Evolutionary conservation across 352 stramenopile species (phyloP), one percentile per base, ranked within the genome.

Genomic region (Globisporangium ultimum): DNA sequence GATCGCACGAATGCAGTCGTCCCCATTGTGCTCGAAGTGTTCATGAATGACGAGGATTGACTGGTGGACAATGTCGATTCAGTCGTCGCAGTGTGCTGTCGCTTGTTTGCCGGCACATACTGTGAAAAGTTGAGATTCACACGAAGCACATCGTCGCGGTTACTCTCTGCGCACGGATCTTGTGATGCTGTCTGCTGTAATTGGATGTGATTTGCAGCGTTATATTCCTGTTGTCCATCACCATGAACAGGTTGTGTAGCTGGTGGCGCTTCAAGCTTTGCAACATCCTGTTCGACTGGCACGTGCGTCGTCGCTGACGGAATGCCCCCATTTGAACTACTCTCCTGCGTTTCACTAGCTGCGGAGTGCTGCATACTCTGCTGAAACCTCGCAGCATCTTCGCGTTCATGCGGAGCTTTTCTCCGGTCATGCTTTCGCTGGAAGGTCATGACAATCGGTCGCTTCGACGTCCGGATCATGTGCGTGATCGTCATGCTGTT

Each of bases 361-460:
- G 12, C 40, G 10, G 12, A n/a, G 17, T n/a, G 13, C 17, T n/a
- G 13, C 12, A n/a, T n/a, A 45, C 40, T 45, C 40, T 15, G 40
- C 4, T 7, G 15, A 52, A 2, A 9, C 24, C 0, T 8, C n/a
- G 8, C 12, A 28, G 47, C 47, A 18, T 15, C 20, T 28, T 52
- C 47, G 24, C 18, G 18, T 9, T 42, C 11, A 9, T 52, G 40
- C 24, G n/a, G 54, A 53, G 11, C 11, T 24, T 21, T 50, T 58
- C 28, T 36, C 3, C 20, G 18, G 47, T 12, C 10, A 22, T 20
- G 55, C 36, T 32, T 46, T 11, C 34, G 55, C 32, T 24, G 45
- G 48, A 91, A 77, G 28, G 63, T 72, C 28, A 91, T 63, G 17
- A 48, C 60, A 9, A 91, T 61, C 6, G 82, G 82, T 4, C 82